Evolutionary conservation across 2,329 filamentous ascomycete species (phyloP), one percentile per base, ranked within the genome.

Genomic region (Colletotrichum trifolii): DNA sequence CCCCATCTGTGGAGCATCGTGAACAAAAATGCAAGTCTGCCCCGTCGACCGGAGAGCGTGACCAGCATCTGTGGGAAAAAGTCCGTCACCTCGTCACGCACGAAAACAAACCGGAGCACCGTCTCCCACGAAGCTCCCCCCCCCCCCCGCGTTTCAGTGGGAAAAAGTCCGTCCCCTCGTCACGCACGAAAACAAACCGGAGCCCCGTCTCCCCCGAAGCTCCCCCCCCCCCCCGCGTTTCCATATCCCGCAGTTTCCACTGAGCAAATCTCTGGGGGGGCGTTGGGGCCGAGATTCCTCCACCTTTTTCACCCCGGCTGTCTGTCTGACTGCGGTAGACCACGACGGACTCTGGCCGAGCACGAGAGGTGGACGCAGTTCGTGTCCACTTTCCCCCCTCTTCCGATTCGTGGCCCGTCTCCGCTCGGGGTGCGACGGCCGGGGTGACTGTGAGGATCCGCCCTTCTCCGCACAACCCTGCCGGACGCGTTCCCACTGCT

Each of bases 281-380:
- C 50, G 61, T 50, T 47, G 35, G 13, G 2, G 25, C 25, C 25
- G 25, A 5, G 13, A 33, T 35, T 17, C 49, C 43, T 60, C 55
- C 42, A 54, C 49, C 40, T 47, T 49, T 49, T 42, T 43, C 34
- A 50, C 38, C 56, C 36, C 49, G 49, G 60, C 45, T 42, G 43
- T 33, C 46, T 17, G 7, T 48, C n/a, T 12, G 6, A 35, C 12
- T 13, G 1, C 34, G 4, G 38, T 1, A 35, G 12, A 12, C 43
- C 7, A 57, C 35, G 36, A 43, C 15, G 62, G 62, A 65, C 52
- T 52, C 39, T 65, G 62, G 56, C 58, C 62, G 62, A 65, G 58
- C 35, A 50, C 52, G 52, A 55, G 35, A 59, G 15, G 25, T 4
- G 25, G 25, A 25, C 25, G 3, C n/a, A n/a, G n/a, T n/a, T n/a